A percentile compares a stretch with the other conserved stretches of the same genome.
Conservation (phyloP, 78 protist species). For the Dictyostelium capitatum region DNA sequence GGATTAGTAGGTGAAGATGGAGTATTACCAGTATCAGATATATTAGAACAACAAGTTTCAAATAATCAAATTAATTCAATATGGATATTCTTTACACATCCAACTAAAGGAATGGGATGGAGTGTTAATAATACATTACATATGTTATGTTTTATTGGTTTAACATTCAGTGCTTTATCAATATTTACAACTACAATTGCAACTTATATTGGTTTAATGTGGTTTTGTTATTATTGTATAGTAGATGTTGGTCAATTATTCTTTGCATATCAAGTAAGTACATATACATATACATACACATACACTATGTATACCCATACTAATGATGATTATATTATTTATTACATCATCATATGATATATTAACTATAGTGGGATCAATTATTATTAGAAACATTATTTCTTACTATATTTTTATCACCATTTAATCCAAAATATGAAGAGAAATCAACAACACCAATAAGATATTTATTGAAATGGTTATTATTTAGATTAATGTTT, state of each 20-base stretch:
- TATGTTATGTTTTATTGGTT: constrained; percentile 37
- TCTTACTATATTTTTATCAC: constrained; percentile 60
- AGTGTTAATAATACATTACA: constrained; percentile 52
- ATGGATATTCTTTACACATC: constrained; percentile 66
- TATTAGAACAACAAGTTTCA: constrained; percentile 19
- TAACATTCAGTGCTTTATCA: constrained; percentile 45
- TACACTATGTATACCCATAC: too few relatives aligned
- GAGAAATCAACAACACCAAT: constrained; percentile 50
- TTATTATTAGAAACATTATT: constrained; percentile 54
- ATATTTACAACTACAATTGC: constrained; percentile 51
- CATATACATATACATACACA: too few relatives aligned
- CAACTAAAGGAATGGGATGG: constrained; percentile 43
- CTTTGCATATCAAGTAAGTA: constrained; percentile 54
- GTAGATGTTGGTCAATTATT: constrained; percentile 79
- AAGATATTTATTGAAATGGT: constrained; percentile 64
- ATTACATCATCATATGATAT: not conserved
- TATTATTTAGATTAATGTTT: constrained; percentile 80
- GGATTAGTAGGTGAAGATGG: constrained; percentile 80
- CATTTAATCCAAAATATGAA: constrained; percentile 64
- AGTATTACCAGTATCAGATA: constrained; percentile 35
- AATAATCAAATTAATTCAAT: constrained; percentile 59
- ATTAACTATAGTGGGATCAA: constrained; percentile 54
- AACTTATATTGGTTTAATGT: constrained; percentile 59
- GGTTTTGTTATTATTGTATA: constrained; percentile 73
- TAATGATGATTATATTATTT: too few relatives aligned